These are phyloP conservation scores for Mycena galopus DNA, from an alignment of 768 basidiomycete genomes.

Conservation along the genomic window DNA sequence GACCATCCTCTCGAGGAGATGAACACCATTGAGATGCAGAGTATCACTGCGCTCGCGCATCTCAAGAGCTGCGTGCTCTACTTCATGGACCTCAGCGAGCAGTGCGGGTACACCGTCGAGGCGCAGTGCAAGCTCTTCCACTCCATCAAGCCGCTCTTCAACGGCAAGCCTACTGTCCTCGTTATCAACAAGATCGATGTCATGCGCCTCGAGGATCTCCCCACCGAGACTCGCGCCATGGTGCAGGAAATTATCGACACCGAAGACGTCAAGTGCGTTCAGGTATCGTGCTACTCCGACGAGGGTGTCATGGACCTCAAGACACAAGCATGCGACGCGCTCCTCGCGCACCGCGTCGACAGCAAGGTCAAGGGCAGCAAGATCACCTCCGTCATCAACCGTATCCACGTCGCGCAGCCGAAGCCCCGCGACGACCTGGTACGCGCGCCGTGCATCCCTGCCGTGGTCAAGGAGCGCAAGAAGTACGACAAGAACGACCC, in stretches of 20 bases:
- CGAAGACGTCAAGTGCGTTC: conserved; percentile 80
- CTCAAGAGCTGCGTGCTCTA: conserved; percentile 94
- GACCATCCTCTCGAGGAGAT: conserved; percentile 99
- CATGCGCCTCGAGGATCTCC: conserved; percentile 86
- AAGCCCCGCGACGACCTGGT: conserved; percentile 91
- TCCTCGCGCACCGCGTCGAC: conserved; percentile 95
- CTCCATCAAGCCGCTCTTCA: conserved; percentile 98
- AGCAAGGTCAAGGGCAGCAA: conserved; percentile 94
- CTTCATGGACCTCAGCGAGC: conserved; percentile 99
- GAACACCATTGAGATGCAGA: conserved; percentile 99
- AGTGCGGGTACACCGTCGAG: conserved; percentile 97
- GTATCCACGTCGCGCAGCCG: conserved; percentile 96
- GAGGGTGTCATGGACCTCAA: conserved; percentile 98
- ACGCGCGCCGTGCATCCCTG: conserved; percentile 91
- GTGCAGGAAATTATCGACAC: conserved; percentile 88
- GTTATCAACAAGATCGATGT: conserved; percentile 99
- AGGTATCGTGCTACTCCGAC: conserved; percentile 95
- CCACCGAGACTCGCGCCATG: conserved; percentile 78
- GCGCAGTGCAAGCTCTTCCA: conserved; percentile 99
- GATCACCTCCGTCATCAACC: conserved; percentile 92
- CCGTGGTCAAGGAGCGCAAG: conserved; percentile 77
- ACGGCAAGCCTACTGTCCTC: conserved; percentile 91
- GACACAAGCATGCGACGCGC: conserved; percentile 94
- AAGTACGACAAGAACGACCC: conserved; percentile 93
- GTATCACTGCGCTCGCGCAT: conserved; percentile 97